Base-by-base conservation (phyloP, 164 flowering plant genomes). In the Nymphaea thermarum region DNA sequence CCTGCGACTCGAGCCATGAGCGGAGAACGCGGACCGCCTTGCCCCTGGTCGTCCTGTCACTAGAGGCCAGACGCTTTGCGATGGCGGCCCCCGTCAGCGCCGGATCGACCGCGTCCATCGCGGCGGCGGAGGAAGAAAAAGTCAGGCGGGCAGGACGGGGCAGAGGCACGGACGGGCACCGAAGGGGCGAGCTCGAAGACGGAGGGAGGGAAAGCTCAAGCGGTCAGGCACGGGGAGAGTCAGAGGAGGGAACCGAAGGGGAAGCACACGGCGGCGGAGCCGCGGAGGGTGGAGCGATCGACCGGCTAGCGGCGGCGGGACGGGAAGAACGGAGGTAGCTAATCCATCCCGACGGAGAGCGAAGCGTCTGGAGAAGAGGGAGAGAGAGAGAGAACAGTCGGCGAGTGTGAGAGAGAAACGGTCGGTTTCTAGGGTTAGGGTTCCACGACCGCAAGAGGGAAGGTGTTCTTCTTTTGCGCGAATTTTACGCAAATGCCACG, bases 61-160 rank as follows among this genome's bases (percentile, higher is more conserved):
- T 85, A 4, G 95, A 79, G 1, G 93, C 98, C 4, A 94, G 73
- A 70, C 75, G 73, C 73, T 81, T 86, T 6, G 83, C 82, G 55
- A 92, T 69, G 8, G 81, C 68, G 18, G 71, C 36, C 57, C 57
- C 57, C 57, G 57, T 10, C 57, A 10, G 8, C 57, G 8, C 57
- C 57, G 57, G 57, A 51, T 51, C 57, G 57, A 51, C 14, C 12
- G 14, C 57, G 57, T 51, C 57, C 57, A 8, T 15, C 57, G 14
- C 14, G 57, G 57, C 14, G 57, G 14, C 57, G 36, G 36, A 25
- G 36, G 36, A 25, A 25, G 36, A 25, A 25, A 25, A 25, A 25
- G 36, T 25, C 36, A 25, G 1, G 36, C 36, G 36, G 36, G 36
- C 36, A 25, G 36, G 1, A 25, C 36, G 36, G 36, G 36, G 36